Base-by-base conservation (phyloP, 768 basidiomycete genomes). In the Tulasnella sp. region DNA sequence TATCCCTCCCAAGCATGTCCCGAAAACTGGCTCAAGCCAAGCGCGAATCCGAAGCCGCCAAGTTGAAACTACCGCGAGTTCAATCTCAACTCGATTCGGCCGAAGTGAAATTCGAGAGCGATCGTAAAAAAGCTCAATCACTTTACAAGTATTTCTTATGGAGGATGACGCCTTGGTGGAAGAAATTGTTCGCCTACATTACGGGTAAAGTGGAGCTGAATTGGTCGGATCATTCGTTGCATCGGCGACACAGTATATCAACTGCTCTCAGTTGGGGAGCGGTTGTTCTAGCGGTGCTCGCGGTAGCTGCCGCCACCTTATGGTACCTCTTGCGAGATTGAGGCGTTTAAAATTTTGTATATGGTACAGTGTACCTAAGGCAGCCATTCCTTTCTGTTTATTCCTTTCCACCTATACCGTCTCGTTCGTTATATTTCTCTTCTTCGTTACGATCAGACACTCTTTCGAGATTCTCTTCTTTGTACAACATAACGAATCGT, bases 111-210 rank as follows among this genome's bases (percentile, higher is more conserved):
- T 75, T 51, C 55, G 74, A 75, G 5, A 23, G 5, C 15, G 20
- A 51, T 75, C 46, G 74, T 4, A 55, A 55, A 23, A 39, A 75
- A 51, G 76, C 76, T n/a, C 32, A 73, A 23, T 70, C 69, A 16
- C 46, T 77, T 6, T 35, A 77, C 20, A 61, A 72, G 42, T 44
- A 77, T 46, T 67, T 77, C 18, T 67, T 72, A 35, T 77, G 76
- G 76, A 39, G 70, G 70, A 77, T 67, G 32, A 72, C 76, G 37
- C 61, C 69, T 37, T 77, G 76, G 76, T 77, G 69, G 32, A 77
- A 40, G 20, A 70, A 72, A 26, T 35, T 67, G 7, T 39, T 72
- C 35, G 44, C 44, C n/a, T 77, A 77, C 37, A 23, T 77, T 5
- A 70, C 61, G 23, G 76, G 76, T 9, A 67, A 77, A 11, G 37